phyloP scores from a whole-genome alignment of 352 stramenopile species.

The Hyaloperonospora brassicae region DNA sequence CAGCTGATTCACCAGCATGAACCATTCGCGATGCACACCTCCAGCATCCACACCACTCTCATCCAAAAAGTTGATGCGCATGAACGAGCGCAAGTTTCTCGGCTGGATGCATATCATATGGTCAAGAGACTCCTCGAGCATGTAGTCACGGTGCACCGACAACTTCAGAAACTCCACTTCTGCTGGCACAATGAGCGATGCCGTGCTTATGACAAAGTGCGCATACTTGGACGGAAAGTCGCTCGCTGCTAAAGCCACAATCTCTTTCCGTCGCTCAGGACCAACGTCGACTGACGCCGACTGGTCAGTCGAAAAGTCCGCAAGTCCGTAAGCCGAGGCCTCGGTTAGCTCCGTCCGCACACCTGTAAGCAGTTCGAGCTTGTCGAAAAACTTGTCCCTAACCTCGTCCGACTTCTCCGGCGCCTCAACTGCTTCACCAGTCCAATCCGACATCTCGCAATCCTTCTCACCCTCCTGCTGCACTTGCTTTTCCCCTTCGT shows the following conservation, averaged over 20 bases:
- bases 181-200: constrained; percentile 49
- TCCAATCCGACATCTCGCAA: constrained; percentile 1
- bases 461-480: constrained; percentile 8
- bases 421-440: constrained; percentile 8
- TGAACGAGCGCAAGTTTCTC: constrained; percentile 54
- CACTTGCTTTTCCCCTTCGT: neutral
- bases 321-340: constrained; percentile 14
- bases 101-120: constrained; percentile 52
- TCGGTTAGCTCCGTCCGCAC: constrained; percentile 30
- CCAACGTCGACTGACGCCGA: constrained; percentile 20
- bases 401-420: constrained; percentile 10
- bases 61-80: constrained; percentile 84
- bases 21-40: constrained; percentile 90
- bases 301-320: constrained; percentile 29
- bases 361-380: constrained; percentile 11
- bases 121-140: constrained; percentile 67
- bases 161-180: constrained; percentile 64
- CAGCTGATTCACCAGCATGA: constrained; percentile 66
- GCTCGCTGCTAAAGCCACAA: constrained; percentile 12
- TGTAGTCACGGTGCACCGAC: constrained; percentile 49
- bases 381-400: constrained; percentile 6
- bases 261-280: constrained; percentile 11
- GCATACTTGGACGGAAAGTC: constrained; percentile 72
- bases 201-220: constrained; percentile 64
- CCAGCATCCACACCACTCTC: constrained; percentile 83